Evolutionary conservation across 2,329 filamentous ascomycete genomes (phyloP), one percentile per base, ranked within the genome.

Genomic region (Orbilia javanica): DNA sequence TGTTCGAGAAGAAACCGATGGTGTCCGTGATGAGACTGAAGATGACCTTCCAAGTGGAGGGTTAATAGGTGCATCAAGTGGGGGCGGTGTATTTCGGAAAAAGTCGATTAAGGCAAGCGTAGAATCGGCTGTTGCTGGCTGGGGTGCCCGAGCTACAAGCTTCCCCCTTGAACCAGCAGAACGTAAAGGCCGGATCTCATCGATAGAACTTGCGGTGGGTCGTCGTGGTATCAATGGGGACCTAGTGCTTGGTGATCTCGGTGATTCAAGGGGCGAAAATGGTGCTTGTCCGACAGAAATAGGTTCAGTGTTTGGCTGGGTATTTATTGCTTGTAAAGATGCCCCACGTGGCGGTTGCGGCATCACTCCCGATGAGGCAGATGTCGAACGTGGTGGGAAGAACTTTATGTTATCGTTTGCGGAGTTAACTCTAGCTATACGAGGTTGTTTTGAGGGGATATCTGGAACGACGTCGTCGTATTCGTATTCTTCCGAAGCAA

Each of bases 61-160:
- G 79, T 96, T 96, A 46, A 74, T 72, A 20, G 76, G 50, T 31
- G 36, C 52, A 8, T 70, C 69, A 29, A 55, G 15, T 34, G 81
- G 81, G 74, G 90, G 92, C 79, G 88, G 88, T 27, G 87, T 87
- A 50, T 86, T 87, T 53, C 94, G 91, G 80, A 99, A 96, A 83
- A 99, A 98, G 83, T 98, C 94, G 80, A 97, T 97, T 73, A 99
- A 86, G 78, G 97, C 96, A 11, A 93, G 92, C 71, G 91, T 96
- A 80, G 91, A 90, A 63, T 89, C 89, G 64, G 87, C 87, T 72
- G 85, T 86, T 88, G 93, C 80, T 79, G 52, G 81, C 89, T 93
- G 90, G 60, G 93, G 91, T 73, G 95, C 90, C 83, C 92, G 88
- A 57, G 92, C 87, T 75, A 88, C 89, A 55, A 85, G 86, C 72